Evolutionary conservation across 2,329 filamentous ascomycete species (phyloP).

Genomic region (Hirsutella rhossiliensis): DNA sequence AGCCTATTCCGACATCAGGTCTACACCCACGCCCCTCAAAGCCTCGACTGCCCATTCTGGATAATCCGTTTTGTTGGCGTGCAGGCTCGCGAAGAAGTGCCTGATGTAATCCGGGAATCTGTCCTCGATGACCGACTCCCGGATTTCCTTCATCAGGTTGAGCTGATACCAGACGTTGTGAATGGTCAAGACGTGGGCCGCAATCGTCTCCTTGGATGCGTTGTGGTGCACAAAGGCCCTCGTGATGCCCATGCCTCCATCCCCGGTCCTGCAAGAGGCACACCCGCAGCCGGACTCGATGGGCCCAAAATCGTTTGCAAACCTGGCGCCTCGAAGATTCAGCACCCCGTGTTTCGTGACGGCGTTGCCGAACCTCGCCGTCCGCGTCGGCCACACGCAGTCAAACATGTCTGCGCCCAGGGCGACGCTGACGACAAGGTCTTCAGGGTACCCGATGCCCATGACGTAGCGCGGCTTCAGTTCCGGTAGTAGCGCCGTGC

Average conservation of each 20-base stretch:
- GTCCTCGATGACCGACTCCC: constrained; percentile 72
- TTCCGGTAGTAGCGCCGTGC: constrained; percentile 74
- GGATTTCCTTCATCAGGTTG: constrained; percentile 62
- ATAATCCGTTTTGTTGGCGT: constrained; percentile 50
- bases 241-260: constrained; percentile 70
- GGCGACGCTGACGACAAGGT: constrained; percentile 84
- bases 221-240: constrained; percentile 87
- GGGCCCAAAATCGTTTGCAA: constrained; percentile 67
- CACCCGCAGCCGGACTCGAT: constrained; percentile 78
- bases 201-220: constrained; percentile 86
- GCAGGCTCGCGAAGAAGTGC: constrained; percentile 65
- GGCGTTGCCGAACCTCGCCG: constrained; percentile 91
- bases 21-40: constrained; percentile 65
- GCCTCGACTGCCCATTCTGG: constrained; percentile 80
- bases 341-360: constrained; percentile 72
- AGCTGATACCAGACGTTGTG: constrained; percentile 95
- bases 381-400: constrained; percentile 96
- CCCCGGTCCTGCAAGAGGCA: constrained; percentile 55
- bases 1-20: constrained; percentile 25
- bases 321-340: constrained; percentile 69
- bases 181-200: constrained; percentile 73
- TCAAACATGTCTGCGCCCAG: constrained; percentile 99
- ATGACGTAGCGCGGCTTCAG: constrained; percentile 97
- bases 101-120: constrained; percentile 66
- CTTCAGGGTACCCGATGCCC: constrained; percentile 96